A percentile compares a stretch with the other conserved stretches of the same genome.
Evolutionary conservation across 371 early-diverging fungal species (phyloP).

Genomic region (Chytridiales sp.): DNA sequence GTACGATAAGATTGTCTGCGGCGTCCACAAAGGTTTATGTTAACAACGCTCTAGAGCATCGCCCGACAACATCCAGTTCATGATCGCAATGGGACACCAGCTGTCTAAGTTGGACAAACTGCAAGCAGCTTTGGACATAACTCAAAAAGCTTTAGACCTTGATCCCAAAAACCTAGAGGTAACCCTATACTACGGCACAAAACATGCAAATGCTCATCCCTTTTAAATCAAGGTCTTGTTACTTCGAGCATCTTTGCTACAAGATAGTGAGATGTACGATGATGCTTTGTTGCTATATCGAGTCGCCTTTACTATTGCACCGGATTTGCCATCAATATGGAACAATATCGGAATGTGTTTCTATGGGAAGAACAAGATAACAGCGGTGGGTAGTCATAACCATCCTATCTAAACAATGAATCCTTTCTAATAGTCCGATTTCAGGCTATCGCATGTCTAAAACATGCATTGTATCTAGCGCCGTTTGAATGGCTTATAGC

Average conservation of each 20-base stretch:
- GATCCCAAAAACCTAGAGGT: not conserved
- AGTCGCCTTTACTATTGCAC: not conserved
- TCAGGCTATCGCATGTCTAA: conserved; percentile 12
- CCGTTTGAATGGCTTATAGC: conserved; percentile 6
- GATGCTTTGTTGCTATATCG: conserved; percentile 19
- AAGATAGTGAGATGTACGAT: conserved; percentile 11
- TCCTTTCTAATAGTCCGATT: not conserved
- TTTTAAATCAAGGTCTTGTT: not conserved
- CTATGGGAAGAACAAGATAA: conserved; percentile 11
- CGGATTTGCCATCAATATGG: conserved; percentile 10
- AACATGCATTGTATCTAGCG: conserved; percentile 11
- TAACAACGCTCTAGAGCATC: not conserved
- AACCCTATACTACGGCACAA: too few species aligned
- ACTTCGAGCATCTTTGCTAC: not conserved
- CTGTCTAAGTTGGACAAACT: not conserved
- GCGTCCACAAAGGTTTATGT: not conserved
- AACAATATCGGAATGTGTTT: conserved; percentile 23
- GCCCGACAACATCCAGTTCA: not conserved
- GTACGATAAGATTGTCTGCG: not conserved
- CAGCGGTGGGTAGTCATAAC: conserved; percentile 7
- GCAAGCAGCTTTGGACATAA: conserved; percentile 4
- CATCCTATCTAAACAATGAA: not conserved
- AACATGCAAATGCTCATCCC: not conserved
- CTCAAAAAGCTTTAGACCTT: not conserved
- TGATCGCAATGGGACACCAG: conserved; percentile 9